phyloP scores from a whole-genome alignment of 768 basidiomycete species.

The Pleurotus tuber-regium region DNA sequence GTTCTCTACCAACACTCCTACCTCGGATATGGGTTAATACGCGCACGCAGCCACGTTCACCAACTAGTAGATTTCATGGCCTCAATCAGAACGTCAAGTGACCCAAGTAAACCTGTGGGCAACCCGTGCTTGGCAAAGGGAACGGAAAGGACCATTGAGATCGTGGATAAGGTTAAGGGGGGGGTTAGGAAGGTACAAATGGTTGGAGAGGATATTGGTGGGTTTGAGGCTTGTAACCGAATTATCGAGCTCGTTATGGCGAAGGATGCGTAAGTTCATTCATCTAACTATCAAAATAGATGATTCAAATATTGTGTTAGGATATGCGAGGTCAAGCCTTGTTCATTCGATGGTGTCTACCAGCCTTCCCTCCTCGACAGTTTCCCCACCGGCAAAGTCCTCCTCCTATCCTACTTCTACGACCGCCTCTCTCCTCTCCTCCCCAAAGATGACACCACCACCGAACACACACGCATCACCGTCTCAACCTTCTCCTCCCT shows the following conservation, averaged over 20 bases:
- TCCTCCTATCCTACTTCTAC: constrained; percentile 97
- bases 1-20: constrained; percentile 97
- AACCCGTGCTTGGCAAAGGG: constrained; percentile 84
- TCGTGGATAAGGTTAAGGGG: constrained; percentile 47
- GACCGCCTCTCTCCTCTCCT: constrained; percentile 87
- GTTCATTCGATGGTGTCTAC: constrained; percentile 96
- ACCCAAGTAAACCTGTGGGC: constrained; percentile 32
- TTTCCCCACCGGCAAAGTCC: constrained; percentile 81
- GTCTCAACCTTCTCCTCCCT: constrained; percentile 61
- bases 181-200: constrained; percentile 69
- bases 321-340: constrained; percentile 88
- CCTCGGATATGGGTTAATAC: constrained; percentile 94
- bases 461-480: constrained; percentile 29
- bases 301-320: constrained; percentile 29
- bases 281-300: background rate
- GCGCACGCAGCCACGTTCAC: constrained; percentile 81
- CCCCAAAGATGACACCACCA: constrained; percentile 18
- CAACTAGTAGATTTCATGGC: constrained; percentile 87
- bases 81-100: constrained; percentile 30
- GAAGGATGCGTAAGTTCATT: constrained; percentile 78
- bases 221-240: constrained; percentile 82
- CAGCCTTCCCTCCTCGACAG: constrained; percentile 90
- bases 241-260: constrained; percentile 88
- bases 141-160: constrained; percentile 58
- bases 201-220: constrained; percentile 78